These are phyloP conservation scores for Solanum infundibuliforme DNA, from an alignment of 257 asterid species.

Conservation along the genomic window DNA sequence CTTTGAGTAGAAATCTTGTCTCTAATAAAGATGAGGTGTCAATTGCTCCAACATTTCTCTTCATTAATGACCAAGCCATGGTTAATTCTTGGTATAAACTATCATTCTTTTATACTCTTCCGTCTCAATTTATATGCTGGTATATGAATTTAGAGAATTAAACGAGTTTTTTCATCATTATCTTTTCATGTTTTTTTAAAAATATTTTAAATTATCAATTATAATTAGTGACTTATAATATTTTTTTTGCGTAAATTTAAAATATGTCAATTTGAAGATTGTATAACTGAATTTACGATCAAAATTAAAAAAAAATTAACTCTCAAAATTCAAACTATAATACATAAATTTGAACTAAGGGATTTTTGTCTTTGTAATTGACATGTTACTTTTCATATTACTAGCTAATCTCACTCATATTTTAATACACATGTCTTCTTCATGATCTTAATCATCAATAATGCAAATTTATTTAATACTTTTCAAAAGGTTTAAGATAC, in stretches of 20 bases:
- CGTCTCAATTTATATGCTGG: background rate
- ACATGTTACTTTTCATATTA: background rate
- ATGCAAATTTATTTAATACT: background rate
- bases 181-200: background rate
- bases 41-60: background rate
- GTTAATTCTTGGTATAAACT: background rate
- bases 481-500: too few species aligned
- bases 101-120: too few species aligned
- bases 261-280: background rate
- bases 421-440: background rate
- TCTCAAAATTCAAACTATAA: too few species aligned
- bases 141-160: accelerated
- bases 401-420: background rate
- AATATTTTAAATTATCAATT: background rate
- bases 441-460: background rate
- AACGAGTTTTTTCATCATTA: accelerated
- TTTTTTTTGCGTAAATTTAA: background rate
- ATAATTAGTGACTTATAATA: background rate
- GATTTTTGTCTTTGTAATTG: background rate
- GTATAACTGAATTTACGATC: accelerated
- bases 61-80: background rate
- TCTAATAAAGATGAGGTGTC: background rate
- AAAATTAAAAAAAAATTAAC: too few species aligned
- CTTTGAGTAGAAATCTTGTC: background rate
- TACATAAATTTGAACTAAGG: too few species aligned